Evolutionary conservation across 208 protist species (phyloP).

Genomic region (Wallacemonas sp.): DNA sequence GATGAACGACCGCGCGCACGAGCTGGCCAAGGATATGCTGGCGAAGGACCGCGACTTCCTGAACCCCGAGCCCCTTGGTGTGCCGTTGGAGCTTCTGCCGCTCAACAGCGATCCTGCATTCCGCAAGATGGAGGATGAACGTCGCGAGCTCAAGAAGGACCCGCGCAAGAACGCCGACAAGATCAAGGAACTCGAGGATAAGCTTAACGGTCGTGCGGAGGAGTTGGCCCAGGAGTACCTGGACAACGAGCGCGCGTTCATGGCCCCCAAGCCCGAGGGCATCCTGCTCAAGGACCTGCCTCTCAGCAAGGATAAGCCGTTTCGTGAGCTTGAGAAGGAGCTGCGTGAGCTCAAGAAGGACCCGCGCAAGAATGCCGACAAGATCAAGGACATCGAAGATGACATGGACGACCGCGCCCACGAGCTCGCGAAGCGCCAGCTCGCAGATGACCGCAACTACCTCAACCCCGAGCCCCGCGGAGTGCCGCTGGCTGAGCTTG

Average conservation of each 20-base stretch:
- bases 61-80: slow-evolving; percentile 46
- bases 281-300: slow-evolving; percentile 54
- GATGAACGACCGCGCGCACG: slow-evolving; percentile 71
- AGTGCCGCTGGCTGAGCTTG: slow-evolving; percentile 59
- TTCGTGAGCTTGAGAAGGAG: slow-evolving; percentile 53
- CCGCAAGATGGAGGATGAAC: slow-evolving; percentile 53
- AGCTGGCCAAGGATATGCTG: slow-evolving; percentile 62
- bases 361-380: slow-evolving; percentile 33
- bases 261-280: slow-evolving; percentile 56
- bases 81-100: slow-evolving; percentile 54
- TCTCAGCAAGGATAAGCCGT: slow-evolving; percentile 56
- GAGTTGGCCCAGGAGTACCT: slow-evolving; percentile 63
- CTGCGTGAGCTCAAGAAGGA: slow-evolving; percentile 53
- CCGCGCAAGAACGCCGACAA: slow-evolving; percentile 36
- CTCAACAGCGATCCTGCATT: slow-evolving; percentile 68
- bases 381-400: slow-evolving; percentile 52
- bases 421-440: slow-evolving; percentile 47
- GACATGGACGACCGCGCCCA: slow-evolving; percentile 55
- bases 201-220: slow-evolving; percentile 54
- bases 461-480: slow-evolving; percentile 74
- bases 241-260: slow-evolving; percentile 48
- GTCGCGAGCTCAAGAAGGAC: slow-evolving; percentile 57
- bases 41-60: slow-evolving; percentile 58
- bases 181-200: slow-evolving; percentile 56
- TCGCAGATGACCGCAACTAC: slow-evolving; percentile 54